Evolutionary conservation across 768 basidiomycete genomes (phyloP).

Genomic region (Tylopilus subfusipes): DNA sequence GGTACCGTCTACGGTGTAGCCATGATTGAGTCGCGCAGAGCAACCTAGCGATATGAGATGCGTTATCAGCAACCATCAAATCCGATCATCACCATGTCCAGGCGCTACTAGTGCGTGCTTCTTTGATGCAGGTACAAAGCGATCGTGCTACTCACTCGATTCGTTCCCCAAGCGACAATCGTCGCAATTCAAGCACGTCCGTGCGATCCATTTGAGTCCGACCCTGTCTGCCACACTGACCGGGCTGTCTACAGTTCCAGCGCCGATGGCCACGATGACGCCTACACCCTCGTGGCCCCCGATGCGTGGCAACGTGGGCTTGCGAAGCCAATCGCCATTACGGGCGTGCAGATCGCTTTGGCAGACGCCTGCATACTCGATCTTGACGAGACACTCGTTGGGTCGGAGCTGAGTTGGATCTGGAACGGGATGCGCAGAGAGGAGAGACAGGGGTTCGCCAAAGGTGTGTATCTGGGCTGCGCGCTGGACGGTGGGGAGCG

Average conservation of each 20-base stretch:
- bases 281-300: slow-evolving; percentile 51
- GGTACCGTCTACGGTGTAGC: slow-evolving; percentile 44
- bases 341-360: slow-evolving; percentile 40
- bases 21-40: slow-evolving; percentile 10
- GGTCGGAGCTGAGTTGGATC: slow-evolving; percentile 14
- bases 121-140: neutral
- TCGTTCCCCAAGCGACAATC: slow-evolving; percentile 39
- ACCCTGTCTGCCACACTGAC: slow-evolving; percentile 40
- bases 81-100: neutral
- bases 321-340: slow-evolving; percentile 36
- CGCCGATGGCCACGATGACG: slow-evolving; percentile 41
- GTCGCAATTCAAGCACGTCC: slow-evolving; percentile 39
- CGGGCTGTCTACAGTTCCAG: slow-evolving; percentile 27
- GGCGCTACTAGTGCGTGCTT: neutral
- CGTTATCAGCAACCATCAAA: neutral
- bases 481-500: slow-evolving; percentile 23
- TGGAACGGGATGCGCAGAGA: slow-evolving; percentile 17
- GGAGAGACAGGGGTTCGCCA: slow-evolving; percentile 12
- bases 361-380: slow-evolving; percentile 42
- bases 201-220: slow-evolving; percentile 43
- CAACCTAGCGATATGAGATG: slow-evolving; percentile 12
- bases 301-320: slow-evolving; percentile 31
- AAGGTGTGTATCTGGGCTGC: slow-evolving; percentile 22
- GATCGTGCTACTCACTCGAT: slow-evolving; percentile 16
- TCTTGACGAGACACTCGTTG: slow-evolving; percentile 38